Percentiles rank a stretch among this genome's conserved stretches.
Evolutionary conservation across 768 basidiomycete genomes (phyloP).

Genomic region (Sistotremastrum niveocremeum): DNA sequence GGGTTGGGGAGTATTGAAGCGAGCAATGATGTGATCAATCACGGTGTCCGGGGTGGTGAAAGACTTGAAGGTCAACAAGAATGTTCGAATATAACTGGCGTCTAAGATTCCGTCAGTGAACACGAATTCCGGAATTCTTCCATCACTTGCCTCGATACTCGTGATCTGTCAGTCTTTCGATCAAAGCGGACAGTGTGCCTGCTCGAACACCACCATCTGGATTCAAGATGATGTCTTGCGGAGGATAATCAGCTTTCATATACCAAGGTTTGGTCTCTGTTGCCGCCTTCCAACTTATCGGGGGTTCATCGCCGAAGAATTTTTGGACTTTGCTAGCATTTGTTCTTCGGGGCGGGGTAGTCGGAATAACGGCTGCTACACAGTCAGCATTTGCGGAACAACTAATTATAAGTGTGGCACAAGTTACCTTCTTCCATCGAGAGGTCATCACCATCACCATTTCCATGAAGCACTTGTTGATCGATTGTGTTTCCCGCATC

Average conservation of each 20-base stretch:
- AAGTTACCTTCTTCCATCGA: too few relatives aligned
- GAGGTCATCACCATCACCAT: too few relatives aligned
- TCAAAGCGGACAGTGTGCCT: conserved; percentile 73
- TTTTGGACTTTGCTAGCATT: conserved; percentile 46
- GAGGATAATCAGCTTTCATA: conserved; percentile 65
- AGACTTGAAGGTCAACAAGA: conserved; percentile 93
- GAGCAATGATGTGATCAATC: conserved; percentile 64
- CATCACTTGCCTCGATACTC: conserved; percentile 62
- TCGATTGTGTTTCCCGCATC: too few relatives aligned
- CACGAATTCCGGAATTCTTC: background rate
- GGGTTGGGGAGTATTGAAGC: conserved; percentile 72
- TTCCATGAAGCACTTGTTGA: too few relatives aligned
- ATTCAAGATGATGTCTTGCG: conserved; percentile 73
- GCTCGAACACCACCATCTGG: conserved; percentile 75
- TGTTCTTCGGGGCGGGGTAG: conserved; percentile 8
- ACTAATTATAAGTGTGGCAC: too few relatives aligned
- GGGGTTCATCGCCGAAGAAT: conserved; percentile 50
- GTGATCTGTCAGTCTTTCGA: conserved; percentile 85
- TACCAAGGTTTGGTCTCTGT: conserved; percentile 61
- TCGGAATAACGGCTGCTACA: too few relatives aligned
- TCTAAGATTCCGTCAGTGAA: conserved; percentile 28
- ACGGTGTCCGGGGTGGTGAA: conserved; percentile 78
- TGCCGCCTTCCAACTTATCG: conserved; percentile 29
- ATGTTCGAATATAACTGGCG: conserved; percentile 70
- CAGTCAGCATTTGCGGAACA: too few relatives aligned